A percentile compares a stretch with the other conserved stretches of the same genome.
Conservation (phyloP, 2,329 filamentous ascomycete species). For the Hymenoscyphus repandus region DNA sequence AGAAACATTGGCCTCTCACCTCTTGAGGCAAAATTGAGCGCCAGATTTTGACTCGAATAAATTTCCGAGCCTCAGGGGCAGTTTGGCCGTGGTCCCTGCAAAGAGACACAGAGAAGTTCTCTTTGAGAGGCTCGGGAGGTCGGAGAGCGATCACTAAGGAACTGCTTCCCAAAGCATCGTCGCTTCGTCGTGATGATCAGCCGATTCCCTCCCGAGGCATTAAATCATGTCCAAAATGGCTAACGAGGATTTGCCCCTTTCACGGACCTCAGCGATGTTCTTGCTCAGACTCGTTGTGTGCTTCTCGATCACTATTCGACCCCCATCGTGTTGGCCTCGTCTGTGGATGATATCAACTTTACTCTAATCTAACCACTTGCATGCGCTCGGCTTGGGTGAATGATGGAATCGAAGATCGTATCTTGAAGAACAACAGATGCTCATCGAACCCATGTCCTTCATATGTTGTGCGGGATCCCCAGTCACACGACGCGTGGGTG, state of each 20-base stretch:
- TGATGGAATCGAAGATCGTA: too few relatives aligned
- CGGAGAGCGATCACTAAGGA: neutral
- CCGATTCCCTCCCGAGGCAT: neutral
- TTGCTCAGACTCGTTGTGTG: too few relatives aligned
- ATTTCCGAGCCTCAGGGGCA: conserved; percentile 1
- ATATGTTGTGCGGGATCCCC: neutral
- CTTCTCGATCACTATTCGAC: too few relatives aligned
- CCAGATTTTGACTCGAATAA: neutral
- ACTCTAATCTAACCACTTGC: neutral
- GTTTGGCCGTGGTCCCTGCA: neutral
- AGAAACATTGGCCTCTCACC: neutral
- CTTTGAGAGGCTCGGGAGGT: neutral
- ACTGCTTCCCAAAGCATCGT: neutral
- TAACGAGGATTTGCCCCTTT: too few relatives aligned
- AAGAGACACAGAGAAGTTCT: too few relatives aligned
- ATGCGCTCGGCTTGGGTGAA: too few relatives aligned
- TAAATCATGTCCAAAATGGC: too few relatives aligned
- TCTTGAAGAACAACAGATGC: too few relatives aligned
- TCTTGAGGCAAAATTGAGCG: neutral
- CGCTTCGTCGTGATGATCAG: neutral
- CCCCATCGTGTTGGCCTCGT: too few relatives aligned
- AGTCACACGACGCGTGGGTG: neutral
- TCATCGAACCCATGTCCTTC: neutral
- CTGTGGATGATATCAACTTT: neutral
- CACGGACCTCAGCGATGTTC: too few relatives aligned